Conservation (phyloP, 176 grass and related monocot species). For the Aegilops bicornis region DNA sequence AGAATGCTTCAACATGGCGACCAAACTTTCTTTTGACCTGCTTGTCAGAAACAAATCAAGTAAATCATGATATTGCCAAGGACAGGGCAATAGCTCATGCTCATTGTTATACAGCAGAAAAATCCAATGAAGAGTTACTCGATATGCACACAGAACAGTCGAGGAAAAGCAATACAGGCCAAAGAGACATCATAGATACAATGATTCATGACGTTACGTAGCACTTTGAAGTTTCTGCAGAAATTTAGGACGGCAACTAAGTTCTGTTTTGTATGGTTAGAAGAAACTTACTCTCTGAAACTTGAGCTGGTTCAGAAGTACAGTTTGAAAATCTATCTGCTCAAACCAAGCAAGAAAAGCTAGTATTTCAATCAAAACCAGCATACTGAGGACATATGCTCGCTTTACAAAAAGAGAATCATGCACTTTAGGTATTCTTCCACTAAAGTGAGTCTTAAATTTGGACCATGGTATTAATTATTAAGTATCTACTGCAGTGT, state of each 20-base stretch:
- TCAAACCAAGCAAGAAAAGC: background rate
- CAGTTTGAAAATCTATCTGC: background rate
- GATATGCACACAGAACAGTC: background rate
- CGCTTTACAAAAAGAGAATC: background rate
- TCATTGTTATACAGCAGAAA: background rate
- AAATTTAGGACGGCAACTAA: background rate
- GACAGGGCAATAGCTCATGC: background rate
- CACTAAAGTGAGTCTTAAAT: background rate
- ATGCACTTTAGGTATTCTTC: background rate
- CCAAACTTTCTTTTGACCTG: conserved; percentile 88
- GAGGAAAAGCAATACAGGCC: background rate
- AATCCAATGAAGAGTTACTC: background rate
- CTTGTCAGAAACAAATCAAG: conserved; percentile 21
- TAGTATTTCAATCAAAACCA: background rate
- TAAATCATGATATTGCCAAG: conserved; percentile 13
- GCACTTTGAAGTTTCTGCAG: background rate
- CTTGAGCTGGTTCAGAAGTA: background rate
- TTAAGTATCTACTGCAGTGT: background rate
- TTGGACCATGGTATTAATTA: background rate
- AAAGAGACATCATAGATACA: background rate
- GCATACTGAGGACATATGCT: background rate
- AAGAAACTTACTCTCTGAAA: background rate
- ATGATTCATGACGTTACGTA: background rate
- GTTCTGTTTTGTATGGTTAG: background rate
- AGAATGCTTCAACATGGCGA: conserved; percentile 72